Conservation (phyloP, 2,329 filamentous ascomycete species). For the Sphaerulina musiva region DNA sequence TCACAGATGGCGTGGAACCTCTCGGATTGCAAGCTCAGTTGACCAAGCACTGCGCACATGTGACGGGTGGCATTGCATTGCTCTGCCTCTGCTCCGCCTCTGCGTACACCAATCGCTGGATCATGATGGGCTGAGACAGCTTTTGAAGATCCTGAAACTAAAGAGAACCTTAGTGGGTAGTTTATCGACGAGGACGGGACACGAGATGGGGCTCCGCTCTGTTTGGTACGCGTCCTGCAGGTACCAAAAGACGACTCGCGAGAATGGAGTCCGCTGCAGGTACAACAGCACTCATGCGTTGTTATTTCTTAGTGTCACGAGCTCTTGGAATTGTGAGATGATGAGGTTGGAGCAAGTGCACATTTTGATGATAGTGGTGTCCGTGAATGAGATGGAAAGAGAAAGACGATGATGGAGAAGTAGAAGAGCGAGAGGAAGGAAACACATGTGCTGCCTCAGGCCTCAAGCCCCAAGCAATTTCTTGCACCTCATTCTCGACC, state of each 20-base stretch:
- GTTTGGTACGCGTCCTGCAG: not conserved
- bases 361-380: not conserved
- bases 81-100: not conserved
- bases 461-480: not conserved
- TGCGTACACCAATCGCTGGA: not conserved
- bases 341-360: not conserved
- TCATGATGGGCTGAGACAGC: not conserved
- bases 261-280: not conserved
- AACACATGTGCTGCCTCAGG: not conserved
- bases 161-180: not conserved
- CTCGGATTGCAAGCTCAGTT: too few relatives aligned
- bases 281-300: not conserved
- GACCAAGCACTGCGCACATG: too few relatives aligned
- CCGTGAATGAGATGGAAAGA: not conserved
- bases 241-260: not conserved
- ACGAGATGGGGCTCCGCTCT: not conserved
- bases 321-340: not conserved
- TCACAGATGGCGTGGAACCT: too few relatives aligned
- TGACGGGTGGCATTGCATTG: not conserved
- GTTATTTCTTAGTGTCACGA: not conserved
- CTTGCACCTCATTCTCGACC: too few relatives aligned
- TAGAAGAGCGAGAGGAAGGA: not conserved
- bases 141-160: not conserved
- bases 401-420: not conserved
- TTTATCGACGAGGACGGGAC: not conserved